Evolutionary conservation across 805 yeast genomes (phyloP), one percentile per base, ranked within the genome.

Genomic region (Wickerhamomyces strasburgensis): DNA sequence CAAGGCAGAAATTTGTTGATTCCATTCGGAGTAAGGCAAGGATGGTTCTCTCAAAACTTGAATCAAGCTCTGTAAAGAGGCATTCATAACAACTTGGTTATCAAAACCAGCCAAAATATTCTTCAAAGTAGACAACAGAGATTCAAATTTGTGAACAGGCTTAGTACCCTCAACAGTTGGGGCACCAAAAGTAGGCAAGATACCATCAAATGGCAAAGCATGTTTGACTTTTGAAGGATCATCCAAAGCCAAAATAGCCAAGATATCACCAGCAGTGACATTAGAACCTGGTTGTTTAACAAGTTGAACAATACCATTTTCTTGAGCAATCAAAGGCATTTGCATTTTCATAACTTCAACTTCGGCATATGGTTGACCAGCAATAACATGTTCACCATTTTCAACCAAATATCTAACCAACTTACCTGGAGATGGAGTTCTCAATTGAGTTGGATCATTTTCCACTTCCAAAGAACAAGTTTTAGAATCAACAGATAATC

Each of bases 271-370:
- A 33, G 97, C 97, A 51, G 78, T 77, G 41, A 93, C 83, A 19
- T 95, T 87, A n/a, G 98, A 83, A 36, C 99, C 99, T 8, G 98
- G 98, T 68, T 93, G 98, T 64, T 93, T 90, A 58, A 93, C 78
- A 29, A 88, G 68, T 67, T 90, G 97, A 37, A 89, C 85, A 40
- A 75, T 70, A 73, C 99, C 99, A 54, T 84, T 83, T 62, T 90
- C 98, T 62, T 80, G 86, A 15, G 97, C 90, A 56, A 89, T 68
- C 54, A 93, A 73, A 34, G 98, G 97, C 97, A 93, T 93, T 65
- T 89, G 88, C 98, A 93, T 93, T 66, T 93, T 93, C 99, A 93
- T 93, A 49, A 93, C 98, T 68, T 93, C 99, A 40, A 93, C 96
- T 68, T 93, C 98, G 29, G 98, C 98, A 57, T 78, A 94, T 31